Evolutionary conservation across 805 yeast genomes (phyloP).

Genomic region (Kockiozyma suomiensis): DNA sequence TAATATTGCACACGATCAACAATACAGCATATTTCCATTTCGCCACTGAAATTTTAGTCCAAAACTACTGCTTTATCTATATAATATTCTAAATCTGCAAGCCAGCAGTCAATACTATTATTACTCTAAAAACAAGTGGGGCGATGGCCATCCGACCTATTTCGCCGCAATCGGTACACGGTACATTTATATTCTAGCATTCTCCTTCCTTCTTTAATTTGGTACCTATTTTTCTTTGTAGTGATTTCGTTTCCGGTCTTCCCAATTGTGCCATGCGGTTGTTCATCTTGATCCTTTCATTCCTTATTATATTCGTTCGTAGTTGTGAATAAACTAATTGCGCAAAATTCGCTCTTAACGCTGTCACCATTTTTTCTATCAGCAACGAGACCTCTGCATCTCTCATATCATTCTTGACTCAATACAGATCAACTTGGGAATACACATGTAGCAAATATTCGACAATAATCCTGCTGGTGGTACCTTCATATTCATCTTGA

Average conservation of each 20-base stretch:
- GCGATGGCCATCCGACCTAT: constrained; percentile 42
- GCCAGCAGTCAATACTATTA: constrained; percentile 53
- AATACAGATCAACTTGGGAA: too few species aligned
- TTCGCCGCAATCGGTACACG: constrained; percentile 39
- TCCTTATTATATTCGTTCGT: too few species aligned
- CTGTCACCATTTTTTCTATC: too few species aligned
- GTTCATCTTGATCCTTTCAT: too few species aligned
- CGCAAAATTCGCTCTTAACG: too few species aligned
- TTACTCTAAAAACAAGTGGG: constrained; percentile 44
- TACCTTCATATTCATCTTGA: too few species aligned
- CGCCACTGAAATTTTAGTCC: constrained; percentile 64
- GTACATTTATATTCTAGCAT: constrained; percentile 6
- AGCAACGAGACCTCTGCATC: too few species aligned
- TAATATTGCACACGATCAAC: constrained; percentile 54
- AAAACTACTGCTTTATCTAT: constrained; percentile 84
- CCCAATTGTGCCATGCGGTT: too few species aligned
- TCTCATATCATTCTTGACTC: too few species aligned
- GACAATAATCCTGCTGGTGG: too few species aligned
- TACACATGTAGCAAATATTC: too few species aligned
- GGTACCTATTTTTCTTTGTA: constrained; percentile 35
- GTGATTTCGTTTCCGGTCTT: constrained; percentile 23
- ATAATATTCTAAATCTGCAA: constrained; percentile 47
- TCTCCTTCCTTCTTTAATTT: constrained; percentile 38
- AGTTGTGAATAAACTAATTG: too few species aligned
- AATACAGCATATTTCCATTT: constrained; percentile 72